Evolutionary conservation across 805 yeast genomes (phyloP).

Genomic region (Metschnikowia rubicola): DNA sequence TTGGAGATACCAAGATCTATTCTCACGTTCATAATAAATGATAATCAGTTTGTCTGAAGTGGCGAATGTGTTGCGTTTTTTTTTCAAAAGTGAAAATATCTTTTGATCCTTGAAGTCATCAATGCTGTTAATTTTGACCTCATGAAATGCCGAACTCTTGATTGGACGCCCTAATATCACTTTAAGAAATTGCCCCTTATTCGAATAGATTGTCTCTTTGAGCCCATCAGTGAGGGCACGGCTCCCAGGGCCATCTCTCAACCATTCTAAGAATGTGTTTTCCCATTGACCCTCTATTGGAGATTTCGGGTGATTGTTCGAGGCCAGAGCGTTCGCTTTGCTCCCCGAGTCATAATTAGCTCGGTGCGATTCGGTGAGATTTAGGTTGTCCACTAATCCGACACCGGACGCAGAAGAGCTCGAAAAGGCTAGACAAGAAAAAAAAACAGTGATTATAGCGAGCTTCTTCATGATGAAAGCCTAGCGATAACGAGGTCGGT

Average conservation of each 20-base stretch:
- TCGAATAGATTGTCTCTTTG: background rate
- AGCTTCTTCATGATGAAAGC: too few relatives aligned
- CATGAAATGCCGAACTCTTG: background rate
- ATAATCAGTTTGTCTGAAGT: constrained; percentile 8
- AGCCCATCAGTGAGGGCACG: background rate
- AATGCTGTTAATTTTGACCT: constrained; percentile 1
- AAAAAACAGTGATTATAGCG: too few relatives aligned
- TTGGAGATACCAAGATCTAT: constrained; percentile 8
- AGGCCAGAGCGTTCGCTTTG: too few relatives aligned
- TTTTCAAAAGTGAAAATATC: constrained; percentile 2
- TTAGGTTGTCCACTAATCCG: too few relatives aligned
- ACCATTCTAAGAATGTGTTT: background rate
- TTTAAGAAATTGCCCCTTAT: background rate
- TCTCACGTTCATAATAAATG: constrained; percentile 3
- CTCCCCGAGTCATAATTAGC: too few relatives aligned
- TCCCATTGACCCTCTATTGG: background rate
- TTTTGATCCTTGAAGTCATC: constrained; percentile 2
- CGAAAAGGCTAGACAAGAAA: too few relatives aligned
- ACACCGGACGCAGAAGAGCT: too few relatives aligned
- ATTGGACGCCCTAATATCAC: background rate
- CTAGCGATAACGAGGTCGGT: too few relatives aligned
- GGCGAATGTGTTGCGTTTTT: constrained; percentile 5
- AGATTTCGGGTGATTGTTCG: background rate
- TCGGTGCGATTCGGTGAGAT: too few relatives aligned
- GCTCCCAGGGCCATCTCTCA: background rate